Base-by-base conservation (phyloP, 371 early-diverging fungal species). In the Mucor racemosus region DNA sequence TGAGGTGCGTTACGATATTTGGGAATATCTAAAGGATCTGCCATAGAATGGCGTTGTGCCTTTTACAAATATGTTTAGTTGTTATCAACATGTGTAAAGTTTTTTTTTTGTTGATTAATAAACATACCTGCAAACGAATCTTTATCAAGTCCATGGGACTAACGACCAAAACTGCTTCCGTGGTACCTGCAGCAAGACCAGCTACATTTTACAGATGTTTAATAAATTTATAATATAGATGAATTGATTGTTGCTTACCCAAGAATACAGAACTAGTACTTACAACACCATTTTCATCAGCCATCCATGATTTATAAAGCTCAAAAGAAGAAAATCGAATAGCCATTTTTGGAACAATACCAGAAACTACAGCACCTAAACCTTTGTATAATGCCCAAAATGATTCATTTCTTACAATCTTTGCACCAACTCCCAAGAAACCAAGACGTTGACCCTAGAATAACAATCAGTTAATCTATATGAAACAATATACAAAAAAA, bases 281-380 rank as follows among this genome's bases (percentile, higher is more conserved):
- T 8, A 90, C 90, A 6, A 79, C 79, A 38, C 95, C 95, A n/a
- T 83, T 82, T 6, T 80, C 76, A 79, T 92, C 87, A 31, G 94
- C 91, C 77, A 97, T 71, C 72, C 78, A 75, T 10, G 85, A 80
- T 81, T 98, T 98, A 86, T 95, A 98, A 55, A 86, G 80, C 76
- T 98, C 98, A 76, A 98, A 98, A 62, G 95, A 95, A 10, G 94
- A 91, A 85, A 98, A 98, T 17, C 99, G 91, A 69, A 98, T 98
- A 35, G 98, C 97, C 97, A 97, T 97, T 84, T 98, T 98, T 65
- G 99, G 99, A 9, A 98, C 97, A 71, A 98, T 98, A 61, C 98
- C 98, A 13, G 95, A 84, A 7, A 96, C 93, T 13, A 98, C 98
- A 19, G 99, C 97, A 56, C 97, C 97, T 7, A 98, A 89, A 64